phyloP scores from a whole-genome alignment of 2,329 filamentous ascomycete genomes.

The Mariannaea sp. region DNA sequence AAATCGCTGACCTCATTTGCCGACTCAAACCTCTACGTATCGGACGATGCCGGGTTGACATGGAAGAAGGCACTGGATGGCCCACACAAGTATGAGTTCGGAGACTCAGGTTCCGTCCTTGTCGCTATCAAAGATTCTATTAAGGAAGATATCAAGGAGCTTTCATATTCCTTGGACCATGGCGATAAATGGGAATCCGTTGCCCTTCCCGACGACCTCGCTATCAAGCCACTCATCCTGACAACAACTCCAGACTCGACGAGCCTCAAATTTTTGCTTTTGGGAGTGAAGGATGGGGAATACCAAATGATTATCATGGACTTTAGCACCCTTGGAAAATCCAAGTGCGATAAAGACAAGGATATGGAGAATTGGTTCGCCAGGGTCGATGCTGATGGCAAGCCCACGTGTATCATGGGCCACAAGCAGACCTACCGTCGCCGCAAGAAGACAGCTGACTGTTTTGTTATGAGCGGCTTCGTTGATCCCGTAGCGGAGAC shows the following conservation, averaged over 20 bases:
- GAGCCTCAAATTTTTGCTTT: slow-evolving; percentile 84
- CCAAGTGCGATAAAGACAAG: slow-evolving; percentile 69
- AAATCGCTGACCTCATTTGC: slow-evolving; percentile 70
- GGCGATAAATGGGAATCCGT: slow-evolving; percentile 80
- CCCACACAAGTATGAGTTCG: slow-evolving; percentile 95
- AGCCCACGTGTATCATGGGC: slow-evolving; percentile 92
- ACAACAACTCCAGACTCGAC: slow-evolving; percentile 94
- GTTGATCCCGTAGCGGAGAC: slow-evolving; percentile 73
- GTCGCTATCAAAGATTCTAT: slow-evolving; percentile 80
- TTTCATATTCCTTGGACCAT: slow-evolving; percentile 84
- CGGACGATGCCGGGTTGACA: slow-evolving; percentile 84
- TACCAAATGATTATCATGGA: slow-evolving; percentile 77
- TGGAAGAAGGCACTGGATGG: slow-evolving; percentile 79
- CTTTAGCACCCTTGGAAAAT: slow-evolving; percentile 80
- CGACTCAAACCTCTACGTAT: slow-evolving; percentile 83
- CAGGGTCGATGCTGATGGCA: slow-evolving; percentile 76
- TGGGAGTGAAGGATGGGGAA: slow-evolving; percentile 63
- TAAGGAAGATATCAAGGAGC: slow-evolving; percentile 60
- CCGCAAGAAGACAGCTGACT: slow-evolving; percentile 85
- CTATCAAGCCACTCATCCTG: slow-evolving; percentile 72
- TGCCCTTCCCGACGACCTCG: slow-evolving; percentile 68
- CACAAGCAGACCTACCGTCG: slow-evolving; percentile 87
- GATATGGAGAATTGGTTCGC: slow-evolving; percentile 92
- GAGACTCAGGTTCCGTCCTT: slow-evolving; percentile 87
- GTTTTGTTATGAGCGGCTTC: slow-evolving; percentile 87